phyloP scores from a whole-genome alignment of 495 filamentous ascomycete genomes.

The Xylaria intraflava region DNA sequence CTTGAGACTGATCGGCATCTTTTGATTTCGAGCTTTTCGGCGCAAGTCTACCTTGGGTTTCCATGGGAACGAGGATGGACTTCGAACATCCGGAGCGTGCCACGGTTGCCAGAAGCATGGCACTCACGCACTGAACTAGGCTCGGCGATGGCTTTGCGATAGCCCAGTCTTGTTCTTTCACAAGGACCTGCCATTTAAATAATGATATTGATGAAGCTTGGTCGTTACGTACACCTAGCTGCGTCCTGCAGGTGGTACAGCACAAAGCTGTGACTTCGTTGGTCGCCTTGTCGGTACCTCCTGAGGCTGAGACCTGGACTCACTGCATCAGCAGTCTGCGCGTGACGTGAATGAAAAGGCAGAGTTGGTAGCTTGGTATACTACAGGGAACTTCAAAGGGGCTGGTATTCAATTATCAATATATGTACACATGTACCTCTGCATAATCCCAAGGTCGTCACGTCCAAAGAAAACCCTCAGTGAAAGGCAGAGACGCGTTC shows the following conservation, averaged over 20 bases:
- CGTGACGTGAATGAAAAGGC: background rate
- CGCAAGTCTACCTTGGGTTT: conserved; percentile 10
- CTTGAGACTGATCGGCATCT: background rate
- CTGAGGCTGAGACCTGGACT: conserved; percentile 4
- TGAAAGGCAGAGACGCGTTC: conserved; percentile 44
- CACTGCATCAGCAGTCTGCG: conserved; percentile 5
- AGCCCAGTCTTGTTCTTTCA: conserved; percentile 15
- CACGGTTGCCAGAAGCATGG: conserved; percentile 40
- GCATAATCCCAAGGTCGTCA: conserved; percentile 46
- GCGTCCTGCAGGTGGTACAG: conserved; percentile 33
- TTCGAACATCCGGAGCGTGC: conserved; percentile 44
- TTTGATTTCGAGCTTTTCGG: conserved; percentile 1
- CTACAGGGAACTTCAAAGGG: background rate
- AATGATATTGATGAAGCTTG: conserved; percentile 31
- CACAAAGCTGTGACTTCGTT: conserved; percentile 26
- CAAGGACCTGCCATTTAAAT: conserved; percentile 35
- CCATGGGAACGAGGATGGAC: conserved; percentile 39
- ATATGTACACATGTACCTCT: conserved; percentile 50
- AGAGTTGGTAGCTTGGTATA: background rate
- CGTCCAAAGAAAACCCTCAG: conserved; percentile 39
- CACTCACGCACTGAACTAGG: conserved; percentile 40
- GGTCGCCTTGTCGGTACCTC: background rate
- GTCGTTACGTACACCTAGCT: conserved; percentile 49
- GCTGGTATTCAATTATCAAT: background rate
- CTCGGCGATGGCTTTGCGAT: conserved; percentile 13